Percentiles rank a stretch among this genome's conserved stretches.
Evolutionary conservation across 345 rosid genomes (phyloP).

Genomic region (Noccaea bulbosa): DNA sequence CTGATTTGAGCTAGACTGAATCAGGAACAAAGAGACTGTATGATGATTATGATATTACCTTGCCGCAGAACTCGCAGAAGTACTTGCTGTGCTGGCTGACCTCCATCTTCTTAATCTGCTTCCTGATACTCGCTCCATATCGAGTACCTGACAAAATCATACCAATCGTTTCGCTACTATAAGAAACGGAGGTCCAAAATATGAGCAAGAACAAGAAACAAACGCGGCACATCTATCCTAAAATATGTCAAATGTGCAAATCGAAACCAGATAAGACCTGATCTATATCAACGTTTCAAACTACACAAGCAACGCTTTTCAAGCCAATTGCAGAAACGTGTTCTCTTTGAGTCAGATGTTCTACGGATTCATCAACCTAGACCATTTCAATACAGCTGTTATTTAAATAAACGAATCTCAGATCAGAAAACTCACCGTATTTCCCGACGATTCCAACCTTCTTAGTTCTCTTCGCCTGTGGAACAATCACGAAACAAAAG

Average conservation of each 20-base stretch:
- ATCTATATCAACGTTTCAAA: background rate
- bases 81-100: conserved; percentile 80
- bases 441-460: conserved; percentile 81
- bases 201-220: too few relatives aligned
- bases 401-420: background rate
- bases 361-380: background rate
- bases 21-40: background rate
- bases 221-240: too few relatives aligned
- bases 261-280: background rate
- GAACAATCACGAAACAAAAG: too few relatives aligned
- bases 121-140: conserved; percentile 84
- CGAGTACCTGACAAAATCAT: conserved; percentile 56
- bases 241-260: background rate
- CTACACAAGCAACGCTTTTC: background rate
- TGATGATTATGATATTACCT: conserved; percentile 54
- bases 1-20: background rate
- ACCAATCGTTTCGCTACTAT: too few relatives aligned
- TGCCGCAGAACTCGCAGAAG: conserved; percentile 85
- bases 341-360: background rate
- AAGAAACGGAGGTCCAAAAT: too few relatives aligned
- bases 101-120: conserved; percentile 87
- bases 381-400: background rate
- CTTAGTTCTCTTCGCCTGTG: conserved; percentile 48
- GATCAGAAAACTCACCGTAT: conserved; percentile 51
- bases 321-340: background rate